These are phyloP conservation scores for Linum tenue DNA, from an alignment of 345 rosid species.

Conservation along the genomic window DNA sequence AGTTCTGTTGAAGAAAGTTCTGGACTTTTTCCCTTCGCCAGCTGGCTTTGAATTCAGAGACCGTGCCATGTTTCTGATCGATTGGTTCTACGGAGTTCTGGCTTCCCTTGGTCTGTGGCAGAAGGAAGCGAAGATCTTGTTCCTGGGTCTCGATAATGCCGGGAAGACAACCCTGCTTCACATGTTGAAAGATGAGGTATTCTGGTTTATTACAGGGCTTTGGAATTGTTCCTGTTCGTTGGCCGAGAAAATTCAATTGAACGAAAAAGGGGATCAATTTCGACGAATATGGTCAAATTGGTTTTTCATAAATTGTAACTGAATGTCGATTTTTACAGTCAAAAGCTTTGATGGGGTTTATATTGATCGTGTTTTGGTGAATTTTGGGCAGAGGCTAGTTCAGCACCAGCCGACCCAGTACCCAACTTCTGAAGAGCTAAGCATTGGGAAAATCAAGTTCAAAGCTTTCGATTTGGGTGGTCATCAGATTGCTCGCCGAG, in stretches of 20 bases:
- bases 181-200: conserved; percentile 7
- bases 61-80: neutral
- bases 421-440: conserved; percentile 9
- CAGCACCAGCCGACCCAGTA: conserved; percentile 7
- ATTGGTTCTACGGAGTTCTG: conserved; percentile 3
- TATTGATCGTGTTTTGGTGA: neutral
- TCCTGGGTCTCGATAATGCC: conserved; percentile 6
- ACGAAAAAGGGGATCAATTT: neutral
- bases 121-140: conserved; percentile 9
- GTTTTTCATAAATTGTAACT: neutral
- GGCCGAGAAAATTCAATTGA: neutral
- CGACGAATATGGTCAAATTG: too few species aligned
- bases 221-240: neutral
- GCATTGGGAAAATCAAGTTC: conserved; percentile 9
- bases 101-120: conserved; percentile 3
- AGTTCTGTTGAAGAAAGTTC: too few species aligned
- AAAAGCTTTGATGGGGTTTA: neutral
- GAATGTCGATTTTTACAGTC: neutral
- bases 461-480: conserved; percentile 11
- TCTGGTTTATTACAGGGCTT: neutral
- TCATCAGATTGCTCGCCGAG: conserved; percentile 8
- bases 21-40: too few species aligned
- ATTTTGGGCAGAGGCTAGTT: neutral
- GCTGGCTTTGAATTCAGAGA: neutral
- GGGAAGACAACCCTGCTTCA: conserved; percentile 3